A percentile compares a stretch with the other conserved stretches of the same genome.
Evolutionary conservation across 2,329 filamentous ascomycete genomes (phyloP).

Genomic region (Aspergillus caelatus): DNA sequence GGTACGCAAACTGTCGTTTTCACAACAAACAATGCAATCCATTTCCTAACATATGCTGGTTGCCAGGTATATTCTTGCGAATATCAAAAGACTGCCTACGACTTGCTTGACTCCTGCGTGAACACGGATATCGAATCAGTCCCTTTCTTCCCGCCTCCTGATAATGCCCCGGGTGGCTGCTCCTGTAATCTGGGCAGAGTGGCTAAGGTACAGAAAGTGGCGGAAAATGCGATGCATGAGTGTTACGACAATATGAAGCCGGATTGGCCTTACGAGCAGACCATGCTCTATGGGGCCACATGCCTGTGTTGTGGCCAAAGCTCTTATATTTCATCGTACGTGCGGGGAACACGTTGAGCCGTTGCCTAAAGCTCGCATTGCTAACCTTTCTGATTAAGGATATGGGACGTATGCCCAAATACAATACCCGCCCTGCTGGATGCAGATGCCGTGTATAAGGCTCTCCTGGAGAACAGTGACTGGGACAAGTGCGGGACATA

Average conservation of each 20-base stretch:
- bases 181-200: constrained; percentile 23
- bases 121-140: constrained; percentile 12
- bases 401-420: constrained; percentile 20
- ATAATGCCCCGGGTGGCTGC: constrained; percentile 19
- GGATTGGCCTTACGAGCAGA: background rate
- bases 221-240: background rate
- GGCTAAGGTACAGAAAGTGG: background rate
- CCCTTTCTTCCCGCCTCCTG: constrained; percentile 22
- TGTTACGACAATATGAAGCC: background rate
- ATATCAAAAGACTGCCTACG: constrained; percentile 1
- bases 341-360: background rate
- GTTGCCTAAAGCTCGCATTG: background rate
- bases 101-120: constrained; percentile 8
- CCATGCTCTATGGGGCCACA: constrained; percentile 3
- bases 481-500: constrained; percentile 19
- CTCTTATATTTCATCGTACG: constrained; percentile 19
- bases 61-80: constrained; percentile 7
- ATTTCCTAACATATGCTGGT: background rate
- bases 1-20: constrained; percentile 1
- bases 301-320: constrained; percentile 22
- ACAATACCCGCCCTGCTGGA: constrained; percentile 14
- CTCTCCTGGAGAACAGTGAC: background rate
- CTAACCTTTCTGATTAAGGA: constrained; percentile 8
- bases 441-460: constrained; percentile 10
- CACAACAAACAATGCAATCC: background rate